These are phyloP conservation scores for Cryphonectria radicalis DNA, from an alignment of 2,329 filamentous ascomycete species.

Conservation along the genomic window DNA sequence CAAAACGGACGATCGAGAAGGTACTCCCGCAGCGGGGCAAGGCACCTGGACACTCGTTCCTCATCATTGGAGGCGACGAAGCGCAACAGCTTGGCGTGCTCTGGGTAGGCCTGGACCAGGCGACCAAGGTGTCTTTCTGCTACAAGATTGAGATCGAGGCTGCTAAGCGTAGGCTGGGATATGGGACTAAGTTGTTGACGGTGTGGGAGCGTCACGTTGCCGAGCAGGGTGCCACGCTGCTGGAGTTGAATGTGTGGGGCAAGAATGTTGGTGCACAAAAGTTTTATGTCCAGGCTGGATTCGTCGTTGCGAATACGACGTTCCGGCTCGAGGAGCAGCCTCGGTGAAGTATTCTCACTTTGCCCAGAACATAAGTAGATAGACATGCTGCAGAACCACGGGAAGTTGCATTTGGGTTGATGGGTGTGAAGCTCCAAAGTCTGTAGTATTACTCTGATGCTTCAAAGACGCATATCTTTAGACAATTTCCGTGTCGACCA, in stretches of 20 bases:
- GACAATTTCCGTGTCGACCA: not conserved
- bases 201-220: conserved; percentile 5
- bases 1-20: not conserved
- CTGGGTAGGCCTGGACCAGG: not conserved
- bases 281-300: not conserved
- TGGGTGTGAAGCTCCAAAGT: not conserved
- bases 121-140: conserved; percentile 10
- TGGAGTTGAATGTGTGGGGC: conserved; percentile 4
- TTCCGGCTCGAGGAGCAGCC: not conserved
- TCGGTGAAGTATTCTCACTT: not conserved
- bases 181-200: not conserved
- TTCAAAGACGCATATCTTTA: not conserved
- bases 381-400: not conserved
- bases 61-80: not conserved
- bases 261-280: conserved; percentile 9
- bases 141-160: conserved; percentile 10
- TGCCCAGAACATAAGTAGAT: not conserved
- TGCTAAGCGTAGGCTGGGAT: conserved; percentile 10
- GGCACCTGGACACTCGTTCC: conserved; percentile 10
- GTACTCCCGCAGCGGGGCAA: not conserved
- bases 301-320: conserved; percentile 27
- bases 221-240: not conserved
- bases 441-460: not conserved
- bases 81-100: not conserved
- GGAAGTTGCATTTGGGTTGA: not conserved